These are phyloP conservation scores for Debaryomyces nepalensis DNA, from an alignment of 1,139 yeast species.

Conservation along the genomic window DNA sequence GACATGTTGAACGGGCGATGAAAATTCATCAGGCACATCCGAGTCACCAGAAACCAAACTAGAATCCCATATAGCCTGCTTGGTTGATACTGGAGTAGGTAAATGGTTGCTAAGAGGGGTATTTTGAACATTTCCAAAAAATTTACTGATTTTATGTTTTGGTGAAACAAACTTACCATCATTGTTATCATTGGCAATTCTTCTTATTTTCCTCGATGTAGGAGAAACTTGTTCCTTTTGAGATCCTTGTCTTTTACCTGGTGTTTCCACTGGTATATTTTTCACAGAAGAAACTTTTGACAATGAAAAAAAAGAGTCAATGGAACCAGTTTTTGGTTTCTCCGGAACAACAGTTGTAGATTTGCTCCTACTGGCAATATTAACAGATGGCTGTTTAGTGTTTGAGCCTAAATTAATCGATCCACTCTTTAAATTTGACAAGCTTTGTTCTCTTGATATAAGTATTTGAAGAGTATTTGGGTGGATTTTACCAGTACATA, in stretches of 20 bases:
- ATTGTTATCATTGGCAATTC: slow-evolving; percentile 15
- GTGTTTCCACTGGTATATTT: not conserved
- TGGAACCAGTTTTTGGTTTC: slow-evolving; percentile 7
- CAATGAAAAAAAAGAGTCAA: slow-evolving; percentile 20
- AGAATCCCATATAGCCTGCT: slow-evolving; percentile 18
- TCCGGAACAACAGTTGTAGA: not conserved
- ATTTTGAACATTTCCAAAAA: slow-evolving; percentile 16
- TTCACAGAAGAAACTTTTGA: not conserved
- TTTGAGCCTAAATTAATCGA: slow-evolving; percentile 24
- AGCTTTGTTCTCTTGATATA: slow-evolving; percentile 49
- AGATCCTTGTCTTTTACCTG: slow-evolving; percentile 1
- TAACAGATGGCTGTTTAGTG: not conserved
- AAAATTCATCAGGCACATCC: slow-evolving; percentile 39
- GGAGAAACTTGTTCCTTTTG: slow-evolving; percentile 25
- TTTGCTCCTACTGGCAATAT: slow-evolving; percentile 7
- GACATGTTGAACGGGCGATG: slow-evolving; percentile 30
- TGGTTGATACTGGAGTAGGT: slow-evolving; percentile 16
- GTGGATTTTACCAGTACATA: slow-evolving; percentile 69
- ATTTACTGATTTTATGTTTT: slow-evolving; percentile 19
- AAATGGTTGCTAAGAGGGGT: slow-evolving; percentile 12
- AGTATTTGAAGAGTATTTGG: slow-evolving; percentile 63
- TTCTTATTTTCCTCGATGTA: slow-evolving; percentile 30
- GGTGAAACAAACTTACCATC: slow-evolving; percentile 6
- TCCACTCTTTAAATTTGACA: slow-evolving; percentile 28
- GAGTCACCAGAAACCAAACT: slow-evolving; percentile 40